These are phyloP conservation scores for Xylaria cubensis DNA, from an alignment of 495 filamentous ascomycete species.

Conservation along the genomic window DNA sequence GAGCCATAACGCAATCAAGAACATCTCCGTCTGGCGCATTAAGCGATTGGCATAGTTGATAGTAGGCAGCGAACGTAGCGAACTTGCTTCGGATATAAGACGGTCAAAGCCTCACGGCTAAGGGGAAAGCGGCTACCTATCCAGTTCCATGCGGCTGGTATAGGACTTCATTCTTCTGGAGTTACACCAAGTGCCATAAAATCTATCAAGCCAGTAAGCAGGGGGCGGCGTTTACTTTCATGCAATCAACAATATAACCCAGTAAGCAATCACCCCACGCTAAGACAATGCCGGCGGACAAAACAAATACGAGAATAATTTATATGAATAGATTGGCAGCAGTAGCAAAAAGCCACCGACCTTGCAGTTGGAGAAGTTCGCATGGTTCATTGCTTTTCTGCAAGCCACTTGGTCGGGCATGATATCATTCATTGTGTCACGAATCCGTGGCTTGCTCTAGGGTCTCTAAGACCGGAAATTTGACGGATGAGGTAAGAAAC, in stretches of 20 bases:
- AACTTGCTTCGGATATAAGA: not conserved
- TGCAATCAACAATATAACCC: not conserved
- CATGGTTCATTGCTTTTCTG: constrained; percentile 23
- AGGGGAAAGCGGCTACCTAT: not conserved
- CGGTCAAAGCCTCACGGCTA: not conserved
- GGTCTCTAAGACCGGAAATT: not conserved
- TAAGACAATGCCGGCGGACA: constrained; percentile 3
- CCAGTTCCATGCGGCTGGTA: not conserved
- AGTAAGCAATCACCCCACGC: constrained; percentile 3
- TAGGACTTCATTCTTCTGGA: not conserved
- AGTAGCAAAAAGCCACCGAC: not conserved
- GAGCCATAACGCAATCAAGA: not conserved
- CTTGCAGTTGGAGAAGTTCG: not conserved
- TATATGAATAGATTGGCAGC: not conserved
- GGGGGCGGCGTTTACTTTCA: not conserved
- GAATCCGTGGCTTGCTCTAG: constrained; percentile 15
- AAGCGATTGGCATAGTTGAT: not conserved
- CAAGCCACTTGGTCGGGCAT: not conserved
- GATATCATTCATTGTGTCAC: constrained; percentile 3
- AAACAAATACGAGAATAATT: not conserved
- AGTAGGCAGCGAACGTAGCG: not conserved
- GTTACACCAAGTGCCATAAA: not conserved
- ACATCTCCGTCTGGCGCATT: not conserved
- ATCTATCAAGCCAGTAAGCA: constrained; percentile 6
- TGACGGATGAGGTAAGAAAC: not conserved